Evolutionary conservation across 345 rosid genomes (phyloP).

Genomic region (Hypericum androsaemum): DNA sequence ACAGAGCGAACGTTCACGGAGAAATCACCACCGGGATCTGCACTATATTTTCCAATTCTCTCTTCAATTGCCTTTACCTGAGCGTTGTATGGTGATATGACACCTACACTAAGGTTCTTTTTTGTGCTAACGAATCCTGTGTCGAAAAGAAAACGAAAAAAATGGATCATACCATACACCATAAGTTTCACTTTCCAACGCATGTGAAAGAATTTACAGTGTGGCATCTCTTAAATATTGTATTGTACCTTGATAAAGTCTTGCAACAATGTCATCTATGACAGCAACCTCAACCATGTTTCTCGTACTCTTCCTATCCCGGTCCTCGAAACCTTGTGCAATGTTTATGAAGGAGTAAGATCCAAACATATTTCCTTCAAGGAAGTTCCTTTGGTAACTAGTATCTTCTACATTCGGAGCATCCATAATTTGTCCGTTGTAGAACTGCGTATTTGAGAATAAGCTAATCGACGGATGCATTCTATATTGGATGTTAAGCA

Average conservation of each 20-base stretch:
- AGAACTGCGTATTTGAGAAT: constrained; percentile 49
- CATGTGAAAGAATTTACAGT: background rate
- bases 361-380: constrained; percentile 32
- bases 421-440: constrained; percentile 34
- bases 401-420: constrained; percentile 28
- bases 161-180: no score
- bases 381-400: constrained; percentile 11
- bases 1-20: constrained; percentile 28
- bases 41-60: constrained; percentile 19
- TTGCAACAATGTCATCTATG: constrained; percentile 23
- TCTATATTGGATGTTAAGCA: constrained; percentile 49
- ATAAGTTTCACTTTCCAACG: background rate
- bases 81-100: constrained; percentile 45
- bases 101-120: constrained; percentile 28
- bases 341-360: constrained; percentile 46
- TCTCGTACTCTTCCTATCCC: constrained; percentile 20
- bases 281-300: constrained; percentile 34
- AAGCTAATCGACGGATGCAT: constrained; percentile 72
- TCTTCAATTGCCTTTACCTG: constrained; percentile 40
- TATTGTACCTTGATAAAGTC: constrained; percentile 29
- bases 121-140: constrained; percentile 10
- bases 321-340: constrained; percentile 20
- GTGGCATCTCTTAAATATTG: background rate
- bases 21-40: constrained; percentile 9
- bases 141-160: background rate